Base-by-base conservation (phyloP, 176 grass and related monocot genomes). In the Triticum monococcum region DNA sequence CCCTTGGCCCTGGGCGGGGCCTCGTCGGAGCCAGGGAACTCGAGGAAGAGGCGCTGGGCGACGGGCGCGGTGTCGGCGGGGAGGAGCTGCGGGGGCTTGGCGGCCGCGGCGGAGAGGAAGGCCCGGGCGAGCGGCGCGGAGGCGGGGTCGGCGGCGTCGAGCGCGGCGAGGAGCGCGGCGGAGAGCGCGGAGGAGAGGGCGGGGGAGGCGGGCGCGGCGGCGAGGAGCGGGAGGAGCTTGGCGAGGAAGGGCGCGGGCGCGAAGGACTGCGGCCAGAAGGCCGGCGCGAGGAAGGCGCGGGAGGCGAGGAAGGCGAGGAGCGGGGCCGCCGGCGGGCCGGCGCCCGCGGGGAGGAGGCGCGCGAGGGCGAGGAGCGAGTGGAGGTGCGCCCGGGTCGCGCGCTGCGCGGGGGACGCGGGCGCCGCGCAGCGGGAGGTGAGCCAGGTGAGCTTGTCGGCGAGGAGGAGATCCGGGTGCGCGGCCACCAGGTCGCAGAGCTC, bases 381-480 rank as follows among this genome's bases (percentile, higher is more conserved):
- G 85, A 98, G 97, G 75, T 98, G 96, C 87, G 93, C 92, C 77
- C 91, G 87, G 16, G 93, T 79, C 37, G 87, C 86, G 5, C 86
- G 89, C 8, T 59, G 71, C 65, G 75, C 60, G 20, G 78, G 4
- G 1, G 86, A 62, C 31, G 52, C 2, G 17, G 78, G 14, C 40
- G 77, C 31, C 3, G 74, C 75, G 92, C 97, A 99, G 82, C 94
- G 94, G 52, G 94, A 94, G 88, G 91, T 91, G 76, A 99, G 90
- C 97, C 92, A 99, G n/a, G 97, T 61, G 69, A 99, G 92, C 90
- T 92, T 96, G 94, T 99, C 92, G 87, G 97, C 79, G 83, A 96
- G 92, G 69, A 96, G 94, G 69, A 96, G 92, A 86, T 96, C 97
- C 69, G 94, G 97, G 84, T 96, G 90, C 81, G 93, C 81, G 20